phyloP scores from a whole-genome alignment of 2,329 filamentous ascomycete species.

The Pseudogymnoascus sp. region DNA sequence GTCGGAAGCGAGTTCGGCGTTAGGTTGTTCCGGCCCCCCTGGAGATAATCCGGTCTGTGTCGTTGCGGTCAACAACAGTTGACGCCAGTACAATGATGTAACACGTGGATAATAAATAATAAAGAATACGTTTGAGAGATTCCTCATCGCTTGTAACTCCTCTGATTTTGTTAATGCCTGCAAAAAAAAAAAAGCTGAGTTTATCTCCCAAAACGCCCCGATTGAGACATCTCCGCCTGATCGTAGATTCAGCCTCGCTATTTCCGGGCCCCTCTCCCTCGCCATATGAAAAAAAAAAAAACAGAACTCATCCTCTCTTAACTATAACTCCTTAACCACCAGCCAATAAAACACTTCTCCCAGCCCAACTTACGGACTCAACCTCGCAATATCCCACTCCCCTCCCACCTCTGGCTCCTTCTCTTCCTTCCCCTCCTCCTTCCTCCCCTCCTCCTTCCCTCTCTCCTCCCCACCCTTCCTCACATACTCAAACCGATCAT shows the following conservation, averaged over 20 bases:
- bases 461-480: slow-evolving; percentile 42
- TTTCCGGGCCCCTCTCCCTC: neutral
- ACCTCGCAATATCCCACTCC: slow-evolving; percentile 61
- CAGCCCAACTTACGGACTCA: slow-evolving; percentile 54
- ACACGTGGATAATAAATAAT: neutral
- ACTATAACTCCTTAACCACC: neutral
- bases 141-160: neutral
- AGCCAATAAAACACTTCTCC: neutral
- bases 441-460: slow-evolving; percentile 40
- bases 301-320: no score
- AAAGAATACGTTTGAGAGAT: neutral
- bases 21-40: neutral
- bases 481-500: slow-evolving; percentile 87
- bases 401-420: slow-evolving; percentile 33
- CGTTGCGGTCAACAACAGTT: neutral
- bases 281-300: neutral
- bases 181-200: neutral
- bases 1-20: neutral
- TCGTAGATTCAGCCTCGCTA: neutral
- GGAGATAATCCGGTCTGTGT: neutral
- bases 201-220: neutral
- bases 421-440: slow-evolving; percentile 63
- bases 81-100: neutral
- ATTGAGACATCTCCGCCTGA: neutral
- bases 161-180: neutral